A percentile compares a stretch with the other conserved stretches of the same genome.
These are phyloP conservation scores for Colletotrichum shisoi DNA, from an alignment of 2,329 filamentous ascomycete genomes.

Conservation along the genomic window DNA sequence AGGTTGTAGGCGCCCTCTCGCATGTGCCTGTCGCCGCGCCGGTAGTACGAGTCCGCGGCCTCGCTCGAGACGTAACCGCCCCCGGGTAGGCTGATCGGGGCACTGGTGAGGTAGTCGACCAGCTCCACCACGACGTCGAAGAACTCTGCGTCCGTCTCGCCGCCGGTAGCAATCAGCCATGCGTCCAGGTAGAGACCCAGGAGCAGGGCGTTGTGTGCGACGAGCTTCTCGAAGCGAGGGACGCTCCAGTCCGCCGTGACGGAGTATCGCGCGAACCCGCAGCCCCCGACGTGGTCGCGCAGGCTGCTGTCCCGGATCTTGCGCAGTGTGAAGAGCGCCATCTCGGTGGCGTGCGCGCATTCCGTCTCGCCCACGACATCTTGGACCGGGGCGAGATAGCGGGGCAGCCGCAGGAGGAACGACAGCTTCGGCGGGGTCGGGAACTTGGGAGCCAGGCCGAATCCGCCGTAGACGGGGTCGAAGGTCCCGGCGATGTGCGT, in stretches of 20 bases:
- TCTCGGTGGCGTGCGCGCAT: slow-evolving; percentile 74
- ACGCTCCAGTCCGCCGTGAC: slow-evolving; percentile 92
- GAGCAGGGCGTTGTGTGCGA: slow-evolving; percentile 90
- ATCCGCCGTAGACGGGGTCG: slow-evolving; percentile 80
- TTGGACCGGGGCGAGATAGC: slow-evolving; percentile 74
- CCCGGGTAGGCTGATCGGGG: slow-evolving; percentile 69
- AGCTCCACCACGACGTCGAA: slow-evolving; percentile 81
- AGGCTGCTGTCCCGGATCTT: slow-evolving; percentile 70
- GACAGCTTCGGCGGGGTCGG: slow-evolving; percentile 84
- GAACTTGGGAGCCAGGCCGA: slow-evolving; percentile 85
- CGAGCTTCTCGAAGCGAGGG: slow-evolving; percentile 97
- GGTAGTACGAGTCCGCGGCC: slow-evolving; percentile 83
- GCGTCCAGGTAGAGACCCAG: slow-evolving; percentile 86
- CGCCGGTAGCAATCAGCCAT: slow-evolving; percentile 66
- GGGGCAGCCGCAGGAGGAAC: slow-evolving; percentile 78
- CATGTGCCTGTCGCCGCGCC: slow-evolving; percentile 78
- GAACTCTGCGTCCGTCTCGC: slow-evolving; percentile 70
- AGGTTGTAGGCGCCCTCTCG: slow-evolving; percentile 93
- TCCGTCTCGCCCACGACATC: slow-evolving; percentile 90
- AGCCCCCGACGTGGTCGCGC: slow-evolving; percentile 63
- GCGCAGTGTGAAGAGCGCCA: slow-evolving; percentile 81
- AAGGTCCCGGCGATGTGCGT: slow-evolving; percentile 81
- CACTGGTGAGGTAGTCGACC: slow-evolving; percentile 81
- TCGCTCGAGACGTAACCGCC: slow-evolving; percentile 90
- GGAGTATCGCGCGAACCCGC: slow-evolving; percentile 76